Evolutionary conservation across 2,329 filamentous ascomycete genomes (phyloP).

Genomic region (Coniella vitis): DNA sequence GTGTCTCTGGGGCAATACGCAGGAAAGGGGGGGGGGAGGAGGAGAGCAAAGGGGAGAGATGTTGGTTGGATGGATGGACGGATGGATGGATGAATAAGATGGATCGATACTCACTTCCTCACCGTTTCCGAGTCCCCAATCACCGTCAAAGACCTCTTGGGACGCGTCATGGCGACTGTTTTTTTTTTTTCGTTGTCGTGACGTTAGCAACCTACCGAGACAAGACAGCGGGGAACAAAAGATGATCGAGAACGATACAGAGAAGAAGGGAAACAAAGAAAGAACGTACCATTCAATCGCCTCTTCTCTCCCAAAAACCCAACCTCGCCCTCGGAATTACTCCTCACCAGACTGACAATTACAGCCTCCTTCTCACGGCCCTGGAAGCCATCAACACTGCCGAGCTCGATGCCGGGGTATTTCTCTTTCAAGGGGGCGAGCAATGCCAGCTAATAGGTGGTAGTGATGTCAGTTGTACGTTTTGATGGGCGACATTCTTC

Average conservation of each 20-base stretch:
- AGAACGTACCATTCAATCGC: conserved; percentile 69
- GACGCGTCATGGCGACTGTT: conserved; percentile 90
- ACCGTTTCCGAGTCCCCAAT: conserved; percentile 94
- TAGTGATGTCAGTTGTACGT: conserved; percentile 16
- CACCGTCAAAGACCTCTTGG: conserved; percentile 81
- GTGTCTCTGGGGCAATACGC: no score
- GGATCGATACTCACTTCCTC: conserved; percentile 68
- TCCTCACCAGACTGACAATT: conserved; percentile 87
- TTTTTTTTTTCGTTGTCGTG: neutral
- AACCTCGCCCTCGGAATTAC: conserved; percentile 79
- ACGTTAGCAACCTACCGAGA: no score
- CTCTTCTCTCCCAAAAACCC: conserved; percentile 91
- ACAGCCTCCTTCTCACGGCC: conserved; percentile 95
- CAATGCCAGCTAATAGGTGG: conserved; percentile 56
- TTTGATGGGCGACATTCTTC: no score
- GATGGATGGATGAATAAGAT: no score
- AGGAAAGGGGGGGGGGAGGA: no score
- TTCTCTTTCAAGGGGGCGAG: conserved; percentile 73
- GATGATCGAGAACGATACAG: neutral
- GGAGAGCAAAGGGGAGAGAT: neutral
- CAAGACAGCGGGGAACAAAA: no score
- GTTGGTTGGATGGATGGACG: no score
- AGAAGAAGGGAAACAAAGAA: neutral
- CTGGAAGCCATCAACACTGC: conserved; percentile 91
- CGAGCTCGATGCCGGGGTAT: conserved; percentile 84